Conservation (phyloP, 139 green algal species). For the Chlamydomonas incerta region DNA sequence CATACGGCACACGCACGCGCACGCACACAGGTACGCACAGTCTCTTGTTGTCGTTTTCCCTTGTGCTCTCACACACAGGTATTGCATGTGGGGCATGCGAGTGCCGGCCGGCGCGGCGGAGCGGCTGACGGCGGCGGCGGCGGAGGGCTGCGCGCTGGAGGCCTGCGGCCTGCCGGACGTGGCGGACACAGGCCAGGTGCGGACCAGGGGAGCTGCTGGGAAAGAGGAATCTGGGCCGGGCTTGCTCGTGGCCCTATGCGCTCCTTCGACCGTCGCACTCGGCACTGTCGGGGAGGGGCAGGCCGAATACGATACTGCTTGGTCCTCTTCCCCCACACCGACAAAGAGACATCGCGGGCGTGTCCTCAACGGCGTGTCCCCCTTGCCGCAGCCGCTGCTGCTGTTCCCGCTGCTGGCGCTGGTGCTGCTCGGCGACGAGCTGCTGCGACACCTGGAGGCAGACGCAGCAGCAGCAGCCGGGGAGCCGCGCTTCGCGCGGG, state of each 20-base stretch:
- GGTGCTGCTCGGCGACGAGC: slow-evolving; percentile 28
- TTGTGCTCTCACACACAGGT: neutral
- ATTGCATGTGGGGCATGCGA: slow-evolving; percentile 39
- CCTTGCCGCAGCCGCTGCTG: slow-evolving; percentile 18
- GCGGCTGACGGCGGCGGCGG: slow-evolving; percentile 14
- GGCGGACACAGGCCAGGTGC: neutral
- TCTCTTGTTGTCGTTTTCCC: too few relatives aligned
- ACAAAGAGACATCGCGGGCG: too few relatives aligned
- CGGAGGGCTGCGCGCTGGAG: slow-evolving; percentile 19
- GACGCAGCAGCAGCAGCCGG: neutral
- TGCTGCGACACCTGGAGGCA: neutral
- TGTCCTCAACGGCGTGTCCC: too few relatives aligned
- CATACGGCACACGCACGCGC: too few relatives aligned
- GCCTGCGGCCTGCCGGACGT: neutral
- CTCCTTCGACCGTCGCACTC: too few relatives aligned
- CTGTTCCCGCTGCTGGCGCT: slow-evolving; percentile 33
- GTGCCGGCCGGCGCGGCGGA: neutral
- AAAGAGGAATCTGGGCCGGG: neutral
- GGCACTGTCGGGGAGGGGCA: too few relatives aligned
- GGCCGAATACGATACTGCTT: too few relatives aligned
- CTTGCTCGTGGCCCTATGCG: too few relatives aligned
- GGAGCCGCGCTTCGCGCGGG: too few relatives aligned
- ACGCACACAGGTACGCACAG: too few relatives aligned
- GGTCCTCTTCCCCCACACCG: too few relatives aligned
- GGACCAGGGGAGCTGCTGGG: neutral